phyloP scores from a whole-genome alignment of 1,139 yeast species.

The Kodamaea ohmeri region DNA sequence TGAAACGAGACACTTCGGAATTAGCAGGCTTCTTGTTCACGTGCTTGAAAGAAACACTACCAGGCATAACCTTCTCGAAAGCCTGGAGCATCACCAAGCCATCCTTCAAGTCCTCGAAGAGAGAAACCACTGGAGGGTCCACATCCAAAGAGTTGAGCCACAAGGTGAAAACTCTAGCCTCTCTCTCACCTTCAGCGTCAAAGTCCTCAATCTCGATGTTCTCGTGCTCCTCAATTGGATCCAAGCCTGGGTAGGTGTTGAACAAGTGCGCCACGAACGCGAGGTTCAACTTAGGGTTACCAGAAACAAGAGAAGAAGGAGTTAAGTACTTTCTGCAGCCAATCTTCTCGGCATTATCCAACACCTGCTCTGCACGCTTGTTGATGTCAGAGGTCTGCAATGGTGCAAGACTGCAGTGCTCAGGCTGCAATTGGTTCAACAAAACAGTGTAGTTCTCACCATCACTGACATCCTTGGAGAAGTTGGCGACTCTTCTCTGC shows the following conservation, averaged over 20 bases:
- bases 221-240: constrained; percentile 90
- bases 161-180: constrained; percentile 95
- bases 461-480: constrained; percentile 84
- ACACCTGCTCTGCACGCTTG: constrained; percentile 82
- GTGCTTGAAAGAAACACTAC: constrained; percentile 75
- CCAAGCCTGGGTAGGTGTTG: constrained; percentile 95
- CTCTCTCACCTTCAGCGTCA: constrained; percentile 99
- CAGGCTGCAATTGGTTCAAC: constrained; percentile 85
- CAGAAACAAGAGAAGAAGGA: constrained; percentile 88
- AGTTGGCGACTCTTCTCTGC: constrained; percentile 79
- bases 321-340: constrained; percentile 94
- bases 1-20: constrained; percentile 76
- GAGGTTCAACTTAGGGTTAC: constrained; percentile 92
- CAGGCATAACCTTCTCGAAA: constrained; percentile 93
- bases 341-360: constrained; percentile 82
- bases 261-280: constrained; percentile 97
- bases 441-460: constrained; percentile 94
- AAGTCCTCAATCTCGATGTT: constrained; percentile 88
- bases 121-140: constrained; percentile 86
- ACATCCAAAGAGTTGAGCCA: constrained; percentile 97
- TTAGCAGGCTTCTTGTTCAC: constrained; percentile 84
- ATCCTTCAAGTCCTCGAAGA: constrained; percentile 93
- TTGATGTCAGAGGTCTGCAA: constrained; percentile 70
- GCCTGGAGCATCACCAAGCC: constrained; percentile 90
- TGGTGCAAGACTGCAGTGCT: constrained; percentile 76